Percentiles rank a stretch among this genome's conserved stretches.
Conservation (phyloP, 495 filamentous ascomycete species). For the Aspergillus ostianus region DNA sequence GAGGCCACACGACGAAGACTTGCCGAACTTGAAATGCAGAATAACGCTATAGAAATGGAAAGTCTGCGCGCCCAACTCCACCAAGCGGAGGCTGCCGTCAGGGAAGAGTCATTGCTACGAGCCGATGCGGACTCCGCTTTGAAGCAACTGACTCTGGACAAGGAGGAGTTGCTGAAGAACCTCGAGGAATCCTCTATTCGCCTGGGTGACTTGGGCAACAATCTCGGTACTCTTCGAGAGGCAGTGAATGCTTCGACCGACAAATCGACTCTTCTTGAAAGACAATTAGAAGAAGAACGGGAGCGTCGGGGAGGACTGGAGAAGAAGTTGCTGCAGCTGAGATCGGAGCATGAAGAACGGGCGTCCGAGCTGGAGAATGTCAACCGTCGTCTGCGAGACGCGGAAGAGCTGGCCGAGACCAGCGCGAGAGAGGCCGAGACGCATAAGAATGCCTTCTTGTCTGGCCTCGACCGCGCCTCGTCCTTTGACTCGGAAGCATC, state of each 20-base stretch:
- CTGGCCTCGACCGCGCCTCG: constrained; percentile 68
- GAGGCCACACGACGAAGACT: constrained; percentile 80
- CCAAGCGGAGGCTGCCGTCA: constrained; percentile 64
- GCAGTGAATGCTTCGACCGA: constrained; percentile 76
- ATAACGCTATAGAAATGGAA: constrained; percentile 77
- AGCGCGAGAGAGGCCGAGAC: constrained; percentile 83
- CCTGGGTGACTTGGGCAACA: constrained; percentile 67
- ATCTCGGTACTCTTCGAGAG: constrained; percentile 70
- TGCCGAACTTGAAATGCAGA: constrained; percentile 81
- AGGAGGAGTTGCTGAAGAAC: constrained; percentile 71
- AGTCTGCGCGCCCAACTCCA: constrained; percentile 82
- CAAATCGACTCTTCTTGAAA: constrained; percentile 72
- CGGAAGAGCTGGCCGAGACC: constrained; percentile 87
- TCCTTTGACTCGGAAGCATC: constrained; percentile 46
- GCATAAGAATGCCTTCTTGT: constrained; percentile 79
- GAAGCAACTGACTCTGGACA: constrained; percentile 77
- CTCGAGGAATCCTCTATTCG: constrained; percentile 64
- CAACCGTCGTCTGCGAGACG: constrained; percentile 72
- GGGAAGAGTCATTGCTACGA: constrained; percentile 74
- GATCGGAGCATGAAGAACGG: constrained; percentile 80
- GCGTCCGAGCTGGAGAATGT: constrained; percentile 75
- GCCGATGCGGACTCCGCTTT: constrained; percentile 71
- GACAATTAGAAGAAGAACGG: constrained; percentile 81
- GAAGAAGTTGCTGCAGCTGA: constrained; percentile 72
- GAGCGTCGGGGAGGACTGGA: constrained; percentile 74